Conservation (phyloP, 306 rosid genomes). For the Corylus avellana region DNA sequence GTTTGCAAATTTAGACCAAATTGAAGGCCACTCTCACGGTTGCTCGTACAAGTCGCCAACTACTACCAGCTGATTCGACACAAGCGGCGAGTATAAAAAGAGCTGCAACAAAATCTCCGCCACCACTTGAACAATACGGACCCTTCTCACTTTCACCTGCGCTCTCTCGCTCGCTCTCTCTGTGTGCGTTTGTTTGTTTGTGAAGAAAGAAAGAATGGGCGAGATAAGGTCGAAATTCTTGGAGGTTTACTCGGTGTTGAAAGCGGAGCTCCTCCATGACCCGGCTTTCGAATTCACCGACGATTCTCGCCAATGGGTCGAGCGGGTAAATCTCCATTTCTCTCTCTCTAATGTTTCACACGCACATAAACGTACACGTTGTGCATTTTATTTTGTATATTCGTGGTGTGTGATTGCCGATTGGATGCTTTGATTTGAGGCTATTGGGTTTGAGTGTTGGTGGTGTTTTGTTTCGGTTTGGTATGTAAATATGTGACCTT, state of each 20-base stretch:
- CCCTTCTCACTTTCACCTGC: background rate
- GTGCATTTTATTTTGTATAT: background rate
- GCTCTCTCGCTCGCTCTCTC: background rate
- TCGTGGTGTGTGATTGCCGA: background rate
- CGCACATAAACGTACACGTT: background rate
- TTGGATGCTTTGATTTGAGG: background rate
- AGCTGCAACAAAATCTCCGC: no score
- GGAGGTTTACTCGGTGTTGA: constrained; percentile 67
- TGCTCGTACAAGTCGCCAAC: no score
- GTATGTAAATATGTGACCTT: background rate
- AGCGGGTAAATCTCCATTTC: constrained; percentile 45
- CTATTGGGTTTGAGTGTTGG: background rate
- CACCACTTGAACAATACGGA: background rate
- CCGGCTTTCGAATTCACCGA: constrained; percentile 75
- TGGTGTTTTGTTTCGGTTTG: background rate
- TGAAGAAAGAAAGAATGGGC: background rate
- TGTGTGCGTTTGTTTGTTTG: background rate
- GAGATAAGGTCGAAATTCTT: constrained; percentile 72
- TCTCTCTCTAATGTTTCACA: background rate
- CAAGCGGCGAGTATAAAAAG: no score
- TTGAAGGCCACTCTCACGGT: no score
- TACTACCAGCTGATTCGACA: no score
- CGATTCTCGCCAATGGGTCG: constrained; percentile 71
- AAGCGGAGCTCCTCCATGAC: constrained; percentile 71
- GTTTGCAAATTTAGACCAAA: no score